Percentiles rank a stretch among this genome's conserved stretches.
These are phyloP conservation scores for Knoxia roxburghii DNA, from an alignment of 257 asterid genomes.

Conservation along the genomic window DNA sequence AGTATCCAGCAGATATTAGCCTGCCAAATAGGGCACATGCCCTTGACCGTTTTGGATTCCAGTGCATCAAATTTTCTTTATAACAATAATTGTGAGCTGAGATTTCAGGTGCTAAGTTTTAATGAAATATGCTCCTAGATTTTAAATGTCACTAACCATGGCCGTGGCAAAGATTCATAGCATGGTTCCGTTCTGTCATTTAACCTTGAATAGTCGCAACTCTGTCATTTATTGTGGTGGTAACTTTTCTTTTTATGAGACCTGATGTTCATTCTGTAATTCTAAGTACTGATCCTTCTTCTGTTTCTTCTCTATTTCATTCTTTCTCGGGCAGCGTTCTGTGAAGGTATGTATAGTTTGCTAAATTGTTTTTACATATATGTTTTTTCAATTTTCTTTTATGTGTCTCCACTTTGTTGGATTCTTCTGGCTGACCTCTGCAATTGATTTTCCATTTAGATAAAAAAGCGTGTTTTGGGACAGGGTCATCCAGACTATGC, in stretches of 20 bases:
- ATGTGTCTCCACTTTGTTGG: conserved; percentile 6
- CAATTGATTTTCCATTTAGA: conserved; percentile 37
- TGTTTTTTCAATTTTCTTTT: conserved; percentile 18
- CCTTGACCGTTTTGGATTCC: background rate
- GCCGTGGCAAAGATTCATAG: too few relatives aligned
- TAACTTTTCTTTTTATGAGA: too few relatives aligned
- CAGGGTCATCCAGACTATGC: conserved; percentile 82
- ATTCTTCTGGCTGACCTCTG: conserved; percentile 18
- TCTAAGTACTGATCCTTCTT: conserved; percentile 14
- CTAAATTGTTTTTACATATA: too few relatives aligned
- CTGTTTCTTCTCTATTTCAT: conserved; percentile 12
- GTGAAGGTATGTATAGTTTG: conserved; percentile 91
- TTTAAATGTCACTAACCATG: background rate
- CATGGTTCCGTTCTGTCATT: too few relatives aligned
- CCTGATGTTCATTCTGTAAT: background rate
- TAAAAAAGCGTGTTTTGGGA: conserved; percentile 83
- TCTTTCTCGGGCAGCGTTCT: conserved; percentile 61
- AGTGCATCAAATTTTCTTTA: background rate
- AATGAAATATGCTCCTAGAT: background rate
- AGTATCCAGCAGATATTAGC: background rate
- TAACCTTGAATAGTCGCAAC: background rate
- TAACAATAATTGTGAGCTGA: background rate
- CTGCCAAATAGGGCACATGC: background rate
- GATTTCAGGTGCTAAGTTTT: background rate
- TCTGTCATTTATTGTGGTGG: too few relatives aligned